A percentile compares a stretch with the other conserved stretches of the same genome.
These are phyloP conservation scores for Pugionium dolabratum DNA, from an alignment of 345 rosid genomes.

Conservation along the genomic window DNA sequence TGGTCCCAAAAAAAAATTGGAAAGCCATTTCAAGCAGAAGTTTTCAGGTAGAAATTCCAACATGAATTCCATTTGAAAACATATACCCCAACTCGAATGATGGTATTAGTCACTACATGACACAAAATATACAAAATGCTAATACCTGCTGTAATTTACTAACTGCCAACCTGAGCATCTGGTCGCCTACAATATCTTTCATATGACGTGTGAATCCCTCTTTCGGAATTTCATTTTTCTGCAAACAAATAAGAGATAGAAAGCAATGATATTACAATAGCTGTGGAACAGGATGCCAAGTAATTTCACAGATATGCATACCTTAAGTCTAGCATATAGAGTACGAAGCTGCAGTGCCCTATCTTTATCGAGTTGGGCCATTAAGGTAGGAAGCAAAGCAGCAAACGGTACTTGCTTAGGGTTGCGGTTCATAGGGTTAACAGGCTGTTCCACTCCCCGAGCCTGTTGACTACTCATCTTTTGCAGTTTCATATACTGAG, in stretches of 20 bases:
- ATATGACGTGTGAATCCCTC: constrained; percentile 80
- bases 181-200: constrained; percentile 90
- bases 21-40: constrained; percentile 2
- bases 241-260: constrained; percentile 35
- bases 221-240: constrained; percentile 88
- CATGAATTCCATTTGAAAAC: constrained; percentile 7
- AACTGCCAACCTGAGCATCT: constrained; percentile 82
- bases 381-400: constrained; percentile 69
- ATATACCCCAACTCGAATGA: not conserved
- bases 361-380: constrained; percentile 88
- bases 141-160: constrained; percentile 73
- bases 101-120: constrained; percentile 13
- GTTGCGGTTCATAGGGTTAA: constrained; percentile 46
- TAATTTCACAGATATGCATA: constrained; percentile 35
- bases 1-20: not conserved
- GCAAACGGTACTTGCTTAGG: constrained; percentile 83
- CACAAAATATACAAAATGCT: constrained; percentile 24
- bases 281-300: constrained; percentile 27
- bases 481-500: constrained; percentile 62
- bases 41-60: constrained; percentile 5
- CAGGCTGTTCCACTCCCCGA: constrained; percentile 52
- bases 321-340: constrained; percentile 73
- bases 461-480: constrained; percentile 72
- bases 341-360: constrained; percentile 89
- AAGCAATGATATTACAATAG: constrained; percentile 28